These are phyloP conservation scores for Rhizophagus sp. DNA, from an alignment of 192 early-diverging fungal genomes.

Conservation along the genomic window DNA sequence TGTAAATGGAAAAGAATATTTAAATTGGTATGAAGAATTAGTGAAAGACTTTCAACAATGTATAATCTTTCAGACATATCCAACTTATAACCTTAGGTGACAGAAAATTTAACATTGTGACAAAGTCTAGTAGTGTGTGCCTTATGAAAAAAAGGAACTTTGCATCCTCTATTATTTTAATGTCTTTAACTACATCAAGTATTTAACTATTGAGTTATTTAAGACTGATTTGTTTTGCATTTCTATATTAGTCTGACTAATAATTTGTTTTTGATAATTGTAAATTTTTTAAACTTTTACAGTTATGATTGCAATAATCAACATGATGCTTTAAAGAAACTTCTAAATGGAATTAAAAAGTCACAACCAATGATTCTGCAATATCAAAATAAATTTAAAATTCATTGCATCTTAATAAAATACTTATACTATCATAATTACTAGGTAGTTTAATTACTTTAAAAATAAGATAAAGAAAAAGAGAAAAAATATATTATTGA, in stretches of 20 bases:
- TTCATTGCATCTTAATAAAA: too few relatives aligned
- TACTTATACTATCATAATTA: too few relatives aligned
- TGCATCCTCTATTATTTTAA: background rate
- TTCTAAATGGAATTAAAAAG: too few relatives aligned
- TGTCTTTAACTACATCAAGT: slow-evolving; percentile 13
- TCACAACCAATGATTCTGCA: too few relatives aligned
- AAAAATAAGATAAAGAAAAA: too few relatives aligned
- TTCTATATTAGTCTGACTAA: background rate
- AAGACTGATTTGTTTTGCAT: slow-evolving; percentile 18
- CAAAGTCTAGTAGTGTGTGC: slow-evolving; percentile 17
- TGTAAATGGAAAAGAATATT: slow-evolving; percentile 19
- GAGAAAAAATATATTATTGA: too few relatives aligned
- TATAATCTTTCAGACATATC: slow-evolving; percentile 20
- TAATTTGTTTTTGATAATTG: too few relatives aligned
- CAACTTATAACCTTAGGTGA: slow-evolving; percentile 11
- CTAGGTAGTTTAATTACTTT: too few relatives aligned
- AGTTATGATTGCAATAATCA: too few relatives aligned
- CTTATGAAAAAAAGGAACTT: slow-evolving; percentile 22
- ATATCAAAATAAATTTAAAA: too few relatives aligned
- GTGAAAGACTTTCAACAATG: slow-evolving; percentile 11
- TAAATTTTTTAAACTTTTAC: too few relatives aligned
- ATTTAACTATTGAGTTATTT: slow-evolving; percentile 7
- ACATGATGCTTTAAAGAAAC: too few relatives aligned
- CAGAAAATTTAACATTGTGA: slow-evolving; percentile 22
- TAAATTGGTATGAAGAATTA: slow-evolving; percentile 13